phyloP scores from a whole-genome alignment of 129 eudicot genomes.

The Rutidosis leptorrhynchoides region DNA sequence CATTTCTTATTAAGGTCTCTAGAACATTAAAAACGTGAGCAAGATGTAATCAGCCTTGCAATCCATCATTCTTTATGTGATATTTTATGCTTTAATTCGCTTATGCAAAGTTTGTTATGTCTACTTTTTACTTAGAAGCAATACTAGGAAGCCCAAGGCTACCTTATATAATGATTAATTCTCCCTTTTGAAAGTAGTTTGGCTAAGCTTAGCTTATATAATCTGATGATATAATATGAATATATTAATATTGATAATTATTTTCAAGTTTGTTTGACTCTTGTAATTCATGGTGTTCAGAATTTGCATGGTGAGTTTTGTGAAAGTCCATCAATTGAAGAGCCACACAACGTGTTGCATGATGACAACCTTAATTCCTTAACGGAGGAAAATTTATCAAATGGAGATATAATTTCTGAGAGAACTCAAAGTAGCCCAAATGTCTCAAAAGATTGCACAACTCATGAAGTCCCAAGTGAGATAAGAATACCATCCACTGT shows the following conservation, averaged over 20 bases:
- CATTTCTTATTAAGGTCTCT: not conserved
- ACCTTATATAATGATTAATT: too few species aligned
- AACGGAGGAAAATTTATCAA: conserved; percentile 21
- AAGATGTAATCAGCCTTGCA: too few species aligned
- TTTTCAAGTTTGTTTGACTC: too few species aligned
- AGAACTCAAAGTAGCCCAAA: conserved; percentile 39
- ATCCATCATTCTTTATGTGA: too few species aligned
- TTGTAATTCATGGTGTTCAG: conserved; percentile 31
- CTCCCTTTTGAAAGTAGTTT: too few species aligned
- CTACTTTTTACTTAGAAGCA: too few species aligned
- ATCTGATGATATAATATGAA: too few species aligned
- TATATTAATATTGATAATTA: too few species aligned
- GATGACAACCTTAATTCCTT: conserved; percentile 16
- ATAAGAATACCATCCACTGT: conserved; percentile 16
- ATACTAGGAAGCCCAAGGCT: too few species aligned
- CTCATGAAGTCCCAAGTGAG: conserved; percentile 21
- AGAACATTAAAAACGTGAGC: not conserved
- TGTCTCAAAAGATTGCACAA: not conserved
- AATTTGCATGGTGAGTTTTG: conserved; percentile 33
- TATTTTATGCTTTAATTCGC: too few species aligned
- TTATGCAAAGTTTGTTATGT: too few species aligned
- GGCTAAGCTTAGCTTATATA: too few species aligned
- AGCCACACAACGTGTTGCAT: not conserved
- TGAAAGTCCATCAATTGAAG: conserved; percentile 40
- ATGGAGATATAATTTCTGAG: conserved; percentile 20